Evolutionary conservation across 352 stramenopile genomes (phyloP).

Genomic region (Pythium monospermum): DNA sequence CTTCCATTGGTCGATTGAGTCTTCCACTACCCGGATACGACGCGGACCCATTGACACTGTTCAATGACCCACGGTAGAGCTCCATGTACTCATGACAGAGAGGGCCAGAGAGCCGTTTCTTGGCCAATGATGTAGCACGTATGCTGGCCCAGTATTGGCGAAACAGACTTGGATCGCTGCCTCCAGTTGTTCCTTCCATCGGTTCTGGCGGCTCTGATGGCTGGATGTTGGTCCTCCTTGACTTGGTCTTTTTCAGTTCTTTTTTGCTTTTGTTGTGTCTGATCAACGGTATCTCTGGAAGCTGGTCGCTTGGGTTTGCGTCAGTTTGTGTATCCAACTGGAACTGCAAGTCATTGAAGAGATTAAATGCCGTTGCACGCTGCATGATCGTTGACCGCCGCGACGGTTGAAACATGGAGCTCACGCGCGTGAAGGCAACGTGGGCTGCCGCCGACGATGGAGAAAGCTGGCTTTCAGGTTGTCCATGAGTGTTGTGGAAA

Average conservation of each 20-base stretch:
- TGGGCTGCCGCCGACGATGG: neutral
- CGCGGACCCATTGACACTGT: neutral
- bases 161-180: conserved; percentile 11
- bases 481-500: conserved; percentile 5
- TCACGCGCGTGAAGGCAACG: conserved; percentile 2
- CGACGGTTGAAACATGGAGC: conserved; percentile 7
- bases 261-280: neutral
- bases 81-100: conserved; percentile 13
- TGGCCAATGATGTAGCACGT: neutral
- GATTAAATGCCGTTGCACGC: conserved; percentile 12
- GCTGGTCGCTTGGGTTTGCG: neutral
- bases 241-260: neutral
- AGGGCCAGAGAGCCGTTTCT: conserved; percentile 4
- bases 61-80: conserved; percentile 2
- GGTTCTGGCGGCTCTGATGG: neutral
- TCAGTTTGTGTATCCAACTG: conserved; percentile 4
- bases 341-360: conserved; percentile 22
- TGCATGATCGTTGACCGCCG: conserved; percentile 18
- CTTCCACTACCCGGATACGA: too few relatives aligned
- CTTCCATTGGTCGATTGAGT: conserved; percentile 15
- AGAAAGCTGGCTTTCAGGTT: neutral
- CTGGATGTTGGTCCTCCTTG: neutral
- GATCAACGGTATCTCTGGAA: neutral
- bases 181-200: too few relatives aligned
- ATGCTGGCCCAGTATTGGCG: conserved; percentile 12